A percentile compares a stretch with the other conserved stretches of the same genome.
Evolutionary conservation across 225 moss, liverwort and hornwort species (phyloP).

Genomic region (Pseudisothecium myosuroides): DNA sequence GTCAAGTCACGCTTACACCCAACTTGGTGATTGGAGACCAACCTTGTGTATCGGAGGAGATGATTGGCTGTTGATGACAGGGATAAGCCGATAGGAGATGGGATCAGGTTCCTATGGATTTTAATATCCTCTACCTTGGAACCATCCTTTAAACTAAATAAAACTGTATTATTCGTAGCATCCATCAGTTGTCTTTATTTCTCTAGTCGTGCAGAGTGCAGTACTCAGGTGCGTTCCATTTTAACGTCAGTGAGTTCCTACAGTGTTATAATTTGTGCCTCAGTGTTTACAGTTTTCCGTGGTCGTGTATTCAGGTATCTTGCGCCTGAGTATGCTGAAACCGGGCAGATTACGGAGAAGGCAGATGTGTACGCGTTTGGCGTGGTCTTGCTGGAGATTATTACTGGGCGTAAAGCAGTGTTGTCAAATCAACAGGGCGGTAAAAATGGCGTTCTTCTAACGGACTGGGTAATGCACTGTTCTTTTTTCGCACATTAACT

Average conservation of each 20-base stretch:
- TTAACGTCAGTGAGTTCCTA: not conserved
- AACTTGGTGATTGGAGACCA: not conserved
- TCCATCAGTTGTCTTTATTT: not conserved
- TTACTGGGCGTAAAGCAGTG: slow-evolving; percentile 58
- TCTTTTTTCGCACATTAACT: not conserved
- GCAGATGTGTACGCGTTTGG: slow-evolving; percentile 66
- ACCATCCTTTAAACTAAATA: not conserved
- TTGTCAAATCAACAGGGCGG: not conserved
- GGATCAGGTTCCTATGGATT: not conserved
- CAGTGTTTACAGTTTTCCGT: not conserved
- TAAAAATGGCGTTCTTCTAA: slow-evolving; percentile 43
- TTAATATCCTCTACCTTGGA: not conserved
- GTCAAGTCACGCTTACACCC: not conserved
- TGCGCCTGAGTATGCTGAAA: slow-evolving; percentile 59
- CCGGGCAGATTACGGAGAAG: slow-evolving; percentile 63
- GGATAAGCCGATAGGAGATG: not conserved
- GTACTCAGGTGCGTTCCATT: not conserved
- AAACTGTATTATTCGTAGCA: too few species aligned
- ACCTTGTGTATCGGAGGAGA: not conserved
- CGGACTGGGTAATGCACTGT: slow-evolving; percentile 53
- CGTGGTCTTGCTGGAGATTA: slow-evolving; percentile 52
- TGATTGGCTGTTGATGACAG: not conserved
- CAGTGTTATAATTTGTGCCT: not conserved
- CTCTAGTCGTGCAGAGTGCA: not conserved
- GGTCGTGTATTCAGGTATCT: slow-evolving; percentile 31